A percentile compares a stretch with the other conserved stretches of the same genome.
Evolutionary conservation across 768 basidiomycete genomes (phyloP).

Genomic region (Kwoniella shandongensis): DNA sequence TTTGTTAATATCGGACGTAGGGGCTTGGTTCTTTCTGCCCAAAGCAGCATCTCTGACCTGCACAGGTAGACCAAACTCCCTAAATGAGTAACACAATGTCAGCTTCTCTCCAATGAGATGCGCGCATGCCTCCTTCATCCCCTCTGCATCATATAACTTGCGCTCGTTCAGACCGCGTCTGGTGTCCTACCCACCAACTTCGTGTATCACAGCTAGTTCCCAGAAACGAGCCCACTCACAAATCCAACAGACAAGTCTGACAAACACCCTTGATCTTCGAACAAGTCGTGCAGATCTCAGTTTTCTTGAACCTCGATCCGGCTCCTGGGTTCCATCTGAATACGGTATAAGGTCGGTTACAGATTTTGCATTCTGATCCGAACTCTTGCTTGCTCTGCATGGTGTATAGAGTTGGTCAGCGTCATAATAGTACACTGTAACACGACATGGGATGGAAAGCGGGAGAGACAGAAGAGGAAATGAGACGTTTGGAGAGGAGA

Average conservation of each 20-base stretch:
- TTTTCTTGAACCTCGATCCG: conserved; percentile 92
- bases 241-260: conserved; percentile 94
- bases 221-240: conserved; percentile 53
- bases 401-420: conserved; percentile 10
- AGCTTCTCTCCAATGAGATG: no score
- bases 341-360: conserved; percentile 91
- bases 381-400: conserved; percentile 91
- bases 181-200: not conserved
- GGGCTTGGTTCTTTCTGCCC: conserved; percentile 75
- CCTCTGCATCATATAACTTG: no score
- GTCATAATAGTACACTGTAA: not conserved
- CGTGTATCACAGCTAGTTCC: not conserved
- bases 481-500: not conserved
- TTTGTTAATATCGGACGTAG: conserved; percentile 90
- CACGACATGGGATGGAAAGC: not conserved
- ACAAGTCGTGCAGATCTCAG: conserved; percentile 95
- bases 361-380: conserved; percentile 93
- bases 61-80: conserved; percentile 88
- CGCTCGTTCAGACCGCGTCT: not conserved
- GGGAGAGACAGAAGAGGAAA: not conserved
- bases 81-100: conserved; percentile 6
- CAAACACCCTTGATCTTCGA: conserved; percentile 75
- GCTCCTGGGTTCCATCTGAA: conserved; percentile 98
- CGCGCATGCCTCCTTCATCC: no score
- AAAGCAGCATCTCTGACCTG: conserved; percentile 97